phyloP scores from a whole-genome alignment of 2,329 filamentous ascomycete species.

The Rhynchosporium graminicola region DNA sequence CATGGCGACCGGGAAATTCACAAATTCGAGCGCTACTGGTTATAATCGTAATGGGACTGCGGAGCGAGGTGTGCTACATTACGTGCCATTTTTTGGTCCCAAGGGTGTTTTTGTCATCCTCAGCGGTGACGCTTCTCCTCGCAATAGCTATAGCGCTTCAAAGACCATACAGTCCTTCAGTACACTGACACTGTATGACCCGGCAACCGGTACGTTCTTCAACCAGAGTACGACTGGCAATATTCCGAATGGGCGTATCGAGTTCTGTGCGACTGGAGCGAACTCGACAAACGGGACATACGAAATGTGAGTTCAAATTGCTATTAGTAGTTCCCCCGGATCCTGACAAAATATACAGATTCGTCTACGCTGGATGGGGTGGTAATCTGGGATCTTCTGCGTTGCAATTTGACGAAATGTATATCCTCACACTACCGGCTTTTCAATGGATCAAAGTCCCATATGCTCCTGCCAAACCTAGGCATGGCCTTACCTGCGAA shows the following conservation, averaged over 20 bases:
- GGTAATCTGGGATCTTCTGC: constrained; percentile 9
- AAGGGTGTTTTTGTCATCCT: constrained; percentile 18
- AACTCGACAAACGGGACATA: constrained; percentile 24
- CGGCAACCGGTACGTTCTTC: constrained; percentile 15
- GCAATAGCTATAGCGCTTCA: constrained; percentile 8
- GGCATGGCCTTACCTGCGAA: constrained; percentile 23
- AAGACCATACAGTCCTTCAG: constrained; percentile 13
- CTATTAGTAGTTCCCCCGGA: background rate
- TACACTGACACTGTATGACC: constrained; percentile 24
- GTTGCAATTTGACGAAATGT: constrained; percentile 25
- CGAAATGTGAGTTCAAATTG: constrained; percentile 22
- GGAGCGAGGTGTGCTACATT: constrained; percentile 15
- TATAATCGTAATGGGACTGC: constrained; percentile 19
- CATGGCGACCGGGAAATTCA: constrained; percentile 19
- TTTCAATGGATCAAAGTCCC: constrained; percentile 29
- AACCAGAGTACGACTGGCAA: constrained; percentile 24
- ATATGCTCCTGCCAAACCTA: constrained; percentile 16
- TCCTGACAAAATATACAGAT: constrained; percentile 14
- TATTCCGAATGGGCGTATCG: constrained; percentile 20
- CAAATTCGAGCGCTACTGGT: constrained; percentile 18
- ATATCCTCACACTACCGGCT: constrained; percentile 29
- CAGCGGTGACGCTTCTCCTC: constrained; percentile 13
- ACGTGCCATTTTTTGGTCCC: constrained; percentile 21
- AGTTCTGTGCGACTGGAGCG: constrained; percentile 23
- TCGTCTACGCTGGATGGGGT: constrained; percentile 24